Conservation (phyloP, 1,139 yeast species). For the Sugiyamaella castrensis region DNA sequence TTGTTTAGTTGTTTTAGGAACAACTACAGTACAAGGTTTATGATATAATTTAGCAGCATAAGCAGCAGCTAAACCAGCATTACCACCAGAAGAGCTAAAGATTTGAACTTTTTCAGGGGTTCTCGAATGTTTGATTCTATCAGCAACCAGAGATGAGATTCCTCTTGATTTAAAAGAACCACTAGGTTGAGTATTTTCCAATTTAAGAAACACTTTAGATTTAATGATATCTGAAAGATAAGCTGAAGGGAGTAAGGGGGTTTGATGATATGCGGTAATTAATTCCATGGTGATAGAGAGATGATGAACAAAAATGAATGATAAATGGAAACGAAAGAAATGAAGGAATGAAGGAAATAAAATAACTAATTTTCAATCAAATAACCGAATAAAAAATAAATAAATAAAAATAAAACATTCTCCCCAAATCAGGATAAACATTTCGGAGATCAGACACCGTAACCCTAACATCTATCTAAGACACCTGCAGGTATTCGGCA, state of each 20-base stretch:
- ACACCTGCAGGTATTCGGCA: too few relatives aligned
- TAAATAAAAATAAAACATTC: too few relatives aligned
- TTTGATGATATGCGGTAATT: slow-evolving; percentile 22
- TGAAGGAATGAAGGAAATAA: too few relatives aligned
- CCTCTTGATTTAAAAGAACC: slow-evolving; percentile 75
- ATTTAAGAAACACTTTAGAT: slow-evolving; percentile 55
- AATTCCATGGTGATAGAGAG: slow-evolving; percentile 14
- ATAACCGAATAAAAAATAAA: too few relatives aligned
- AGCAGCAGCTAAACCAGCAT: slow-evolving; percentile 77
- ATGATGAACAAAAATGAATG: too few relatives aligned
- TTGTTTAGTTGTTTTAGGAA: slow-evolving; percentile 50
- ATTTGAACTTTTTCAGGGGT: slow-evolving; percentile 43
- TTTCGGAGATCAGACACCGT: too few relatives aligned
- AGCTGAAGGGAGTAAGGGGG: slow-evolving; percentile 33
- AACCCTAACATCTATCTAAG: too few relatives aligned
- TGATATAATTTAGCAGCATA: slow-evolving; percentile 49
- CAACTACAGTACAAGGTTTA: slow-evolving; percentile 60
- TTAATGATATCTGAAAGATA: slow-evolving; percentile 35
- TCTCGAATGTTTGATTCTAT: slow-evolving; percentile 16
- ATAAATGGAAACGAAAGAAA: too few relatives aligned
- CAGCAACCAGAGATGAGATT: slow-evolving; percentile 43
- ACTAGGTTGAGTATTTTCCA: slow-evolving; percentile 65
- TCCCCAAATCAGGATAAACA: too few relatives aligned
- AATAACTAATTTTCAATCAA: too few relatives aligned
- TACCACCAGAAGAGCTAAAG: slow-evolving; percentile 70